Evolutionary conservation across 148 eudicot genomes (phyloP).

Genomic region (Simmondsia chinensis): DNA sequence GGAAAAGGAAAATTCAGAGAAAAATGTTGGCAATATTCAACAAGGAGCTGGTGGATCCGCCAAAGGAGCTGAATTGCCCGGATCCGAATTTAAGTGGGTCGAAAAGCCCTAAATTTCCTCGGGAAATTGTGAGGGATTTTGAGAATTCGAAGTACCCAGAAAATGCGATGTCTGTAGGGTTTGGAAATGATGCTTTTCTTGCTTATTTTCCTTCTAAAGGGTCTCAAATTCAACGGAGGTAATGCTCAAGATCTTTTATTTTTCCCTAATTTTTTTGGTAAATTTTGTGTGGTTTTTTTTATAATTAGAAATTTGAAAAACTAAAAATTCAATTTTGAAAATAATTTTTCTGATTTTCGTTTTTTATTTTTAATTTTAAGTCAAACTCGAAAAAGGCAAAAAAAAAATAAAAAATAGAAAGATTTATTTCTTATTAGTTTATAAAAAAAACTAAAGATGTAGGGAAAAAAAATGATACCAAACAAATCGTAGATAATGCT

Average conservation of each 20-base stretch:
- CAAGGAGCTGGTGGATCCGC: slow-evolving; percentile 59
- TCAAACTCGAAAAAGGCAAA: no score
- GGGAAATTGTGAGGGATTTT: slow-evolving; percentile 51
- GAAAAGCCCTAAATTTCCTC: slow-evolving; percentile 32
- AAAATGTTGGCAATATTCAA: slow-evolving; percentile 81
- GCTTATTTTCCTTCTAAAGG: slow-evolving; percentile 52
- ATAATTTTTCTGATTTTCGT: no score
- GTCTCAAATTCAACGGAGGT: slow-evolving; percentile 26
- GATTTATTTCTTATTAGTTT: no score
- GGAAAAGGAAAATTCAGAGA: no score
- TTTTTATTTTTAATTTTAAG: no score
- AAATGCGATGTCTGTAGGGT: slow-evolving; percentile 44
- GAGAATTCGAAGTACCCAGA: slow-evolving; percentile 24
- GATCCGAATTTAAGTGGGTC: slow-evolving; percentile 9
- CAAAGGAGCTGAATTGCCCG: slow-evolving; percentile 76
- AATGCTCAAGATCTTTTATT: slow-evolving; percentile 6
- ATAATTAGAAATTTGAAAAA: no score
- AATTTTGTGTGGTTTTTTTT: background rate
- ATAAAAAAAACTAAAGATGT: no score
- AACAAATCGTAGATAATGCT: no score
- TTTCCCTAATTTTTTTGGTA: no score
- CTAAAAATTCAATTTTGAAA: no score
- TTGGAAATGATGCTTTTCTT: slow-evolving; percentile 50
- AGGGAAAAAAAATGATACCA: no score
- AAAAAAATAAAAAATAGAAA: no score